Percentiles rank a stretch among this genome's conserved stretches.
phyloP scores from a whole-genome alignment of 2,329 filamentous ascomycete species.

The Neonectria hederae region DNA sequence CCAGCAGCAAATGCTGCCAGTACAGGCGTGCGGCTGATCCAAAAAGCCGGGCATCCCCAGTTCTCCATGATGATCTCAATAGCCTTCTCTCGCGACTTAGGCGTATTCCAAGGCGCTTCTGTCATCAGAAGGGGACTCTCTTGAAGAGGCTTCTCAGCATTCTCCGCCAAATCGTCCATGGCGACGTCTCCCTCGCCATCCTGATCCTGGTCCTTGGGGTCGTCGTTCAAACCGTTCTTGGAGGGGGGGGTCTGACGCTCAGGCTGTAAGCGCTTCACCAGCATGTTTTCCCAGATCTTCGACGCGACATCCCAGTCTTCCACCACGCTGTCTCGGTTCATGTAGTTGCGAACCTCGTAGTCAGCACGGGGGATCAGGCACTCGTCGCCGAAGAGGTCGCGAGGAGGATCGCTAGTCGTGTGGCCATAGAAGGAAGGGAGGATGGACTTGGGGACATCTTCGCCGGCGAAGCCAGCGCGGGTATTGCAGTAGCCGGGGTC shows the following conservation, averaged over 20 bases:
- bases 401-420: conserved; percentile 56
- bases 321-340: conserved; percentile 87
- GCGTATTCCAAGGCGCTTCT: conserved; percentile 90
- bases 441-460: conserved; percentile 95
- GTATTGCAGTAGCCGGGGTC: conserved; percentile 92
- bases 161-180: conserved; percentile 61
- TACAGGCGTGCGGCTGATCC: conserved; percentile 88
- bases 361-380: conserved; percentile 79
- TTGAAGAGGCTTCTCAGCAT: conserved; percentile 79
- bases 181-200: conserved; percentile 70
- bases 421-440: conserved; percentile 89
- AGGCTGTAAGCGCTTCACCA: conserved; percentile 87
- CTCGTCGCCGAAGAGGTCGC: conserved; percentile 87
- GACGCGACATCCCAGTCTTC: conserved; percentile 96
- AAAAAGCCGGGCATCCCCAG: conserved; percentile 96
- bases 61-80: conserved; percentile 98
- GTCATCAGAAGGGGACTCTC: conserved; percentile 94
- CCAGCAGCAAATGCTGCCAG: conserved; percentile 91
- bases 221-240: conserved; percentile 83
- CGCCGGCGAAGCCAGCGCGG: conserved; percentile 95
- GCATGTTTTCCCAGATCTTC: conserved; percentile 91
- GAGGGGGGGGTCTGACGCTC: conserved; percentile 73
- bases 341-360: conserved; percentile 90
- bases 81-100: conserved; percentile 89
- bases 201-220: conserved; percentile 64